These are phyloP conservation scores for Ceratocystis papillata DNA, from an alignment of 2,329 filamentous ascomycete species.

Conservation along the genomic window DNA sequence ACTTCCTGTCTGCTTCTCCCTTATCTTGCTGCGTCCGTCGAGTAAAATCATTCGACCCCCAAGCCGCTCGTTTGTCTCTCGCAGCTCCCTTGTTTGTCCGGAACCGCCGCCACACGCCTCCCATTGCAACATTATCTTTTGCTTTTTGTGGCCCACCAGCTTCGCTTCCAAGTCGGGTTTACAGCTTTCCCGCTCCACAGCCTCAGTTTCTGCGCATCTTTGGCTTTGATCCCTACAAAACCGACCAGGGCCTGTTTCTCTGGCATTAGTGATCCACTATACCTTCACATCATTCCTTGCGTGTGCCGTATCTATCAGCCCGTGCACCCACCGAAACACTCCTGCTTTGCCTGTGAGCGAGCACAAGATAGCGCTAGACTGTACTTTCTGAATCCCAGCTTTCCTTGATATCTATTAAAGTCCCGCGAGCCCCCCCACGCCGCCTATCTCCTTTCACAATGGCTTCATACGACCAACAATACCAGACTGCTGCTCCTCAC, in stretches of 20 bases:
- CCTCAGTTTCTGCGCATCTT: constrained; percentile 1
- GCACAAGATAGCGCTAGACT: neutral
- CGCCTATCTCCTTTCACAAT: constrained; percentile 16
- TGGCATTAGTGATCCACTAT: constrained; percentile 21
- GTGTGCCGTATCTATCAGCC: constrained; percentile 23
- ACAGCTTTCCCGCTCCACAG: neutral
- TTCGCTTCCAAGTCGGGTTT: neutral
- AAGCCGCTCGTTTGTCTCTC: constrained; percentile 12
- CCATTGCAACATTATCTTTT: constrained; percentile 1
- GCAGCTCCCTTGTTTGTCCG: constrained; percentile 12
- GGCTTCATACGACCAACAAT: constrained; percentile 23
- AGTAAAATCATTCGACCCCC: neutral
- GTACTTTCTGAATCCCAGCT: neutral
- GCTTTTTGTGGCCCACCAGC: neutral
- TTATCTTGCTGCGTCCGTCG: constrained; percentile 5
- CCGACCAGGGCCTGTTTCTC: constrained; percentile 18
- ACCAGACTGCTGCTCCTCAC: constrained; percentile 15
- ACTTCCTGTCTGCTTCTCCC: neutral
- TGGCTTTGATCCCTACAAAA: constrained; percentile 9
- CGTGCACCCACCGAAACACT: constrained; percentile 18
- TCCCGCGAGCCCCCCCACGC: constrained; percentile 20
- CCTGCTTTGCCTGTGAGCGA: neutral
- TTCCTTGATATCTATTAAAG: constrained; percentile 21
- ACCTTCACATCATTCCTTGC: constrained; percentile 16
- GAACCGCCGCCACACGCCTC: constrained; percentile 11